Conservation (phyloP, 768 basidiomycete genomes). For the Mycena rebaudengoi region DNA sequence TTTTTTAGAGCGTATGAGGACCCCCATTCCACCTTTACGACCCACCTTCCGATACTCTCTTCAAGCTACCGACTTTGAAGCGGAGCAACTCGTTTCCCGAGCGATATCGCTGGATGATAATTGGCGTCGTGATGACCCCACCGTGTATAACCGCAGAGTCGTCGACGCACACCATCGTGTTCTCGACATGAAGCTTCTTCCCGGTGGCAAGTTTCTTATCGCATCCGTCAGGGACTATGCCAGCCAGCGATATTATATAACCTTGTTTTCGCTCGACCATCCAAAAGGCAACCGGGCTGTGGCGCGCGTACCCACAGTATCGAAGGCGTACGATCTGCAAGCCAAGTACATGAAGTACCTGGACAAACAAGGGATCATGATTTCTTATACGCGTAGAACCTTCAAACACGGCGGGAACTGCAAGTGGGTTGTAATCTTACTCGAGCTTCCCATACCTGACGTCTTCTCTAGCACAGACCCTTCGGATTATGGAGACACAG, state of each 20-base stretch:
- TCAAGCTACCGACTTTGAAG: conserved; percentile 49
- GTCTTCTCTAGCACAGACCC: conserved; percentile 42
- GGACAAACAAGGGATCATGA: conserved; percentile 58
- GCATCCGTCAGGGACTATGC: conserved; percentile 61
- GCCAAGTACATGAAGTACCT: conserved; percentile 66
- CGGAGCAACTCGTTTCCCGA: conserved; percentile 67
- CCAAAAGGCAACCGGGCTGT: conserved; percentile 53
- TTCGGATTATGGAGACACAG: conserved; percentile 44
- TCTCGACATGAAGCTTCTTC: conserved; percentile 64
- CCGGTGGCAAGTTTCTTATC: conserved; percentile 74
- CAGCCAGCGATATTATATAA: conserved; percentile 56
- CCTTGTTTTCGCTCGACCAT: conserved; percentile 66
- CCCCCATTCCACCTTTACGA: conserved; percentile 69
- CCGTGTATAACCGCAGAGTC: conserved; percentile 35
- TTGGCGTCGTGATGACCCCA: conserved; percentile 57
- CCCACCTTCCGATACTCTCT: conserved; percentile 60
- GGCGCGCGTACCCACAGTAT: conserved; percentile 56
- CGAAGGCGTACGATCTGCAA: conserved; percentile 64
- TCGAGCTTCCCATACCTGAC: neutral
- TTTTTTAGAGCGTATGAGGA: conserved; percentile 58
- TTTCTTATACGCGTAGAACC: conserved; percentile 58
- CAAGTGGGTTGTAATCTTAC: neutral
- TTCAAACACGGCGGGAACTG: conserved; percentile 35
- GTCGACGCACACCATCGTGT: conserved; percentile 46
- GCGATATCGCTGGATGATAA: conserved; percentile 68